phyloP scores from a whole-genome alignment of 352 stramenopile species.

The Elongisporangium prolatum region DNA sequence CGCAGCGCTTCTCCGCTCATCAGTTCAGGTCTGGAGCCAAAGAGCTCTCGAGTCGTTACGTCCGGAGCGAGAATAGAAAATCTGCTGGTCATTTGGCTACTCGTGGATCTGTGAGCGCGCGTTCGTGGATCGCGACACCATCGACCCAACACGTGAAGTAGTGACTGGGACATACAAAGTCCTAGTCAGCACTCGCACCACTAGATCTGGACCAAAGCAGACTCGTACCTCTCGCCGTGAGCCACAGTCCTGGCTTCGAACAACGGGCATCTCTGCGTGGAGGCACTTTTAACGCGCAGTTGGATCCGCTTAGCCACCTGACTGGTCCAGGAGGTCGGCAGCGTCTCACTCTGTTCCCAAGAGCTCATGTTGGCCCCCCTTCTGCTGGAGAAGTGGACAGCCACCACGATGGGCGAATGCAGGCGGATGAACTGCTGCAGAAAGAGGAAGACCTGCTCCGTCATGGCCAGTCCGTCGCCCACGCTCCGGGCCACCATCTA shows the following conservation, averaged over 20 bases:
- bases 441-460: slow-evolving; percentile 58
- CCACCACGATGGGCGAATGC: slow-evolving; percentile 68
- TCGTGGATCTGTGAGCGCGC: neutral
- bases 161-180: neutral
- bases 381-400: slow-evolving; percentile 33
- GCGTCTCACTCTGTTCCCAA: slow-evolving; percentile 49
- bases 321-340: slow-evolving; percentile 59
- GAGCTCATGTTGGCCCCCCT: slow-evolving; percentile 14
- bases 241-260: neutral
- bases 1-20: slow-evolving; percentile 32
- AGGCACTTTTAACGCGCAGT: slow-evolving; percentile 15
- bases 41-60: neutral
- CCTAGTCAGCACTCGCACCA: neutral
- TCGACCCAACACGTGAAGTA: neutral
- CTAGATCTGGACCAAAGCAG: neutral
- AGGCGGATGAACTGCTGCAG: slow-evolving; percentile 66
- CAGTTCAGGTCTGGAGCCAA: neutral
- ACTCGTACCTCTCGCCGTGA: neutral
- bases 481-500: slow-evolving; percentile 57
- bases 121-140: neutral
- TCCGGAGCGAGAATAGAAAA: neutral
- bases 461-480: slow-evolving; percentile 42
- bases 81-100: neutral
- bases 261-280: neutral
- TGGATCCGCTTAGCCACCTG: slow-evolving; percentile 67